Evolutionary conservation across 2,329 filamentous ascomycete species (phyloP).

Genomic region (Microdochium trichocladiopsis): DNA sequence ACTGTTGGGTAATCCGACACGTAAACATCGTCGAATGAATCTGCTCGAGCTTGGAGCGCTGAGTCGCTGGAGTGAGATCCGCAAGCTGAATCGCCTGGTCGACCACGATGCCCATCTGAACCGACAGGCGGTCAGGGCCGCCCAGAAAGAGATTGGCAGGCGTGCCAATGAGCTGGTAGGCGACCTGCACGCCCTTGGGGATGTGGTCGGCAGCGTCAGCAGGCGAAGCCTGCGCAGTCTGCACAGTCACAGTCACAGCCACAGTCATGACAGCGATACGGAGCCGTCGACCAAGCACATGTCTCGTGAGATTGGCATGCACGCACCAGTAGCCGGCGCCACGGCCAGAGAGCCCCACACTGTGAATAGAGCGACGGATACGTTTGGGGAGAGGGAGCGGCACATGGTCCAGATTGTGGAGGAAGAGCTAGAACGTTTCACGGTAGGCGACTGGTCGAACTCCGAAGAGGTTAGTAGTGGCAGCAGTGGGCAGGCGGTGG

Average conservation of each 20-base stretch:
- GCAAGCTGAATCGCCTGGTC: conserved; percentile 50
- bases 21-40: conserved; percentile 63
- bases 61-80: conserved; percentile 68
- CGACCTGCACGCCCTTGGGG: conserved; percentile 17
- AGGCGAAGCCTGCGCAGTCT: conserved; percentile 18
- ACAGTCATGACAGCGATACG: conserved; percentile 19
- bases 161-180: conserved; percentile 16
- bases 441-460: background rate
- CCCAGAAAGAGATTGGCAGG: conserved; percentile 19
- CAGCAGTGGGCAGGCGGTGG: background rate
- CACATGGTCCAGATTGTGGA: conserved; percentile 27
- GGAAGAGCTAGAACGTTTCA: conserved; percentile 21
- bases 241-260: conserved; percentile 9
- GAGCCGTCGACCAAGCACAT: conserved; percentile 6
- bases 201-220: conserved; percentile 24
- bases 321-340: too few species aligned
- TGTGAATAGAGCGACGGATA: conserved; percentile 8
- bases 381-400: conserved; percentile 23
- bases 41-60: conserved; percentile 62
- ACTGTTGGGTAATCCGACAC: conserved; percentile 64
- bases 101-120: conserved; percentile 32
- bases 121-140: conserved; percentile 22
- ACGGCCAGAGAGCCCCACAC: conserved; percentile 11
- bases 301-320: too few species aligned
- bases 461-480: background rate